Evolutionary conservation across 106 monocot species (phyloP).

Genomic region (Platanthera zijinensis): DNA sequence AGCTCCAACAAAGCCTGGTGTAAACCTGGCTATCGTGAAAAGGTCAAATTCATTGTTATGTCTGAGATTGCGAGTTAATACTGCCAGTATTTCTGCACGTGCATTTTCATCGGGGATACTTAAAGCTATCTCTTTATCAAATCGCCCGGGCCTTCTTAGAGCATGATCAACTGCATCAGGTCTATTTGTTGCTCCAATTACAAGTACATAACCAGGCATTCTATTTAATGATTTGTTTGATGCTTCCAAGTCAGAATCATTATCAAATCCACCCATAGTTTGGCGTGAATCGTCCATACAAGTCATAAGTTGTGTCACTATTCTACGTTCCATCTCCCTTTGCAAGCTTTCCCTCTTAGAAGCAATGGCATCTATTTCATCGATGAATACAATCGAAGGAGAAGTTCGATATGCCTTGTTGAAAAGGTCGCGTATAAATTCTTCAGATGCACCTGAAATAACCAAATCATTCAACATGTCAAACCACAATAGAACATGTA

Average conservation of each 20-base stretch:
- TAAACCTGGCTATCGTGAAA: conserved; percentile 72
- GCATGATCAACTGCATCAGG: conserved; percentile 91
- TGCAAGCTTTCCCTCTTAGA: conserved; percentile 86
- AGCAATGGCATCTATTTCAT: conserved; percentile 98
- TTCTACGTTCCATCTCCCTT: conserved; percentile 89
- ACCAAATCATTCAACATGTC: no score
- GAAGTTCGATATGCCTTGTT: conserved; percentile 80
- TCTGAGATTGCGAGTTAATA: conserved; percentile 44
- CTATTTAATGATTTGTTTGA: conserved; percentile 20
- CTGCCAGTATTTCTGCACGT: conserved; percentile 52
- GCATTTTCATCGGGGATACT: conserved; percentile 84
- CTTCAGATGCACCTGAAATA: conserved; percentile 22
- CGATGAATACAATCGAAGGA: conserved; percentile 92
- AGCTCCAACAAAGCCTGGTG: conserved; percentile 93
- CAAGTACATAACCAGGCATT: conserved; percentile 77
- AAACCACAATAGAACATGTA: no score
- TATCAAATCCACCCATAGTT: conserved; percentile 20
- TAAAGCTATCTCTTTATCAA: conserved; percentile 71
- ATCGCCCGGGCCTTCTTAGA: conserved; percentile 79
- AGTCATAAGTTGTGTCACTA: conserved; percentile 94
- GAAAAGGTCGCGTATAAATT: conserved; percentile 77
- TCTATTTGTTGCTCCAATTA: conserved; percentile 97
- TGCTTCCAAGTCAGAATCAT: conserved; percentile 17
- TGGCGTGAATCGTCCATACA: conserved; percentile 95
- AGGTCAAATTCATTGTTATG: conserved; percentile 62